Evolutionary conservation across 495 filamentous ascomycete genomes (phyloP), one percentile per base, ranked within the genome.

Genomic region (Penicillium parvum): DNA sequence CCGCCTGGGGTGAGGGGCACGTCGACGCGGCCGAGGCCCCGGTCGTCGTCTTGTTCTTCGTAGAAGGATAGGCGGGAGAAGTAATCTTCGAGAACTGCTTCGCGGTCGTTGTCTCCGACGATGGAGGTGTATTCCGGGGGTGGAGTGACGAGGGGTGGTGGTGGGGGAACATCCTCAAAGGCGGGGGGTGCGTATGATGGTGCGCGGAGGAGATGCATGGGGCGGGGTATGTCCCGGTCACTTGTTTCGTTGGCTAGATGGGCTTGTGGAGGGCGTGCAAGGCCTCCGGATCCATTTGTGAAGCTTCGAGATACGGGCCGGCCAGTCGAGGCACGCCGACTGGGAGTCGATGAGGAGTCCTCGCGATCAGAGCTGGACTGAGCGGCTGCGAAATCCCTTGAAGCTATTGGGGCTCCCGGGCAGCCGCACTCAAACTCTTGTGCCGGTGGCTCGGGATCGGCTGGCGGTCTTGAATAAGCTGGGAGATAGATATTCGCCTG

Each of bases 141-240:
- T 1, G 90, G 90, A 0, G 90, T 95, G 40, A 87, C 64, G 23
- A 92, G 59, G 2, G 83, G 84, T 32, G 86, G 94, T 2, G 91
- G 90, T n/a, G 91, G 85, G 11, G 82, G 76, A 7, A 95, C 84
- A 12, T 85, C 86, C 43, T 95, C 86, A 51, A 97, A 98, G 0
- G 90, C 76, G 1, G 92, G 92, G 1, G 92, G 92, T 36, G 91
- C 89, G 60, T 85, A 94, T 0, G 87, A 92, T 0, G 94, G 94
- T 3, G 75, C 72, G n/a, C 92, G 82, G 14, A 97, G 60, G 4
- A 97, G 74, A 63, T 98, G 92, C 49, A 96, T 95, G 0, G 91
- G 92, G 15, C 91, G 66, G 30, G 57, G 55, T 10, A 46, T 32
- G 1, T 48, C 49, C 2, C 44, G 47, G 2, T 70, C 71, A 25